A percentile compares a stretch with the other conserved stretches of the same genome.
Conservation (phyloP, 176 grass and related monocot species). For the Rhynchospora breviuscula region DNA sequence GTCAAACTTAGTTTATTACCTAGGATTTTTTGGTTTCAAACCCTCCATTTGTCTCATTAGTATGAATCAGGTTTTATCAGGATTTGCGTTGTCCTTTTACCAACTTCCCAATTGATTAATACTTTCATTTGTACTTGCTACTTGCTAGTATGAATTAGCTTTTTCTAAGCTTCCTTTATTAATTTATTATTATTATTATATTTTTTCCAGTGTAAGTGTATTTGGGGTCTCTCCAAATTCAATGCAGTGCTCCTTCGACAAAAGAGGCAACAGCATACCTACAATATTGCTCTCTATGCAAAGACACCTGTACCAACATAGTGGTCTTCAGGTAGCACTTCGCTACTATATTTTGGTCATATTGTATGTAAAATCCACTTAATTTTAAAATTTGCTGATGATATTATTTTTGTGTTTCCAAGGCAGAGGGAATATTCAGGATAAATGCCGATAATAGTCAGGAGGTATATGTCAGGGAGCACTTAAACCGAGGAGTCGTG, state of each 20-base stretch:
- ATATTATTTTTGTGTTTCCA: slow-evolving; percentile 23
- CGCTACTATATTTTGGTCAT: neutral
- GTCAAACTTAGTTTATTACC: slow-evolving; percentile 2
- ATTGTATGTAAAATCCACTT: neutral
- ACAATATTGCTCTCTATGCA: slow-evolving; percentile 82
- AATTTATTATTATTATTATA: neutral
- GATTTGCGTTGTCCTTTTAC: neutral
- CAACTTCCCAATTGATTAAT: slow-evolving; percentile 17
- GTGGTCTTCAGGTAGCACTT: slow-evolving; percentile 66
- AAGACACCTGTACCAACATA: slow-evolving; percentile 52
- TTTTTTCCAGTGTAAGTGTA: slow-evolving; percentile 54
- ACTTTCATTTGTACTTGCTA: neutral
- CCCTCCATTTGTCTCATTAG: neutral
- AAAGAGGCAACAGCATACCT: slow-evolving; percentile 79
- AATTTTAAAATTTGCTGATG: slow-evolving; percentile 6
- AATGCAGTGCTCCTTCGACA: slow-evolving; percentile 89
- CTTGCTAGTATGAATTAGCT: neutral
- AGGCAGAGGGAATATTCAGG: slow-evolving; percentile 96
- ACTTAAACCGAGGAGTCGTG: slow-evolving; percentile 72
- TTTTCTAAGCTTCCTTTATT: neutral
- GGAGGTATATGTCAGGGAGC: slow-evolving; percentile 60
- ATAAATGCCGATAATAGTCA: slow-evolving; percentile 88
- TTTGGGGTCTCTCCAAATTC: slow-evolving; percentile 87
- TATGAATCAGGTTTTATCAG: neutral
- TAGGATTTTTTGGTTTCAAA: neutral